A percentile compares a stretch with the other conserved stretches of the same genome.
phyloP scores from a whole-genome alignment of 2,329 filamentous ascomycete genomes.

The Phaeosphaeriaceae sp. region DNA sequence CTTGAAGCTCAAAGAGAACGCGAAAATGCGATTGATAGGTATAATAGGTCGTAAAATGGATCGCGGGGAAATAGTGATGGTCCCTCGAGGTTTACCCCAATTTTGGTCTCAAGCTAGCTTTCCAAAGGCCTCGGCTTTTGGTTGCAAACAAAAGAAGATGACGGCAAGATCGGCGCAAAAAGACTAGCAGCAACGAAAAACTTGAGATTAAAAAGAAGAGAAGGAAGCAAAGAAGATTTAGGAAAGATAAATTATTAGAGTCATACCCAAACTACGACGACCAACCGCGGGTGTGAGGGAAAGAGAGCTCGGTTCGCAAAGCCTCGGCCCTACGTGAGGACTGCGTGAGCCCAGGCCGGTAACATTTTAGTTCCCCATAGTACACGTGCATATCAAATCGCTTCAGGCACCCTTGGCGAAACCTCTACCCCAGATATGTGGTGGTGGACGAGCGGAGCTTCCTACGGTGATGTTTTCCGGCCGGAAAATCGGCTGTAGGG shows the following conservation, averaged over 20 bases:
- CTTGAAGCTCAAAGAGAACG: constrained; percentile 9
- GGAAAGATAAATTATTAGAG: constrained; percentile 27
- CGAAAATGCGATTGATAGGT: not conserved
- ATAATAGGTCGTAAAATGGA: not conserved
- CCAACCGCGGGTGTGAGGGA: constrained; percentile 44
- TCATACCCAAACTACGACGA: constrained; percentile 24
- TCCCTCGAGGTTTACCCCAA: constrained; percentile 13
- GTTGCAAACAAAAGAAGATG: constrained; percentile 21
- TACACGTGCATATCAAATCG: constrained; percentile 24
- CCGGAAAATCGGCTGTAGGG: constrained; percentile 35
- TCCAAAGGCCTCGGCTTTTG: constrained; percentile 20
- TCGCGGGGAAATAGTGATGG: constrained; percentile 4
- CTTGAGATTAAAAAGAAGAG: constrained; percentile 5
- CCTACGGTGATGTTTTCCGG: constrained; percentile 31
- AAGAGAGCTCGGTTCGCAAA: constrained; percentile 29
- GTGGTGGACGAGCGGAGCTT: constrained; percentile 46
- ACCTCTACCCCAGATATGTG: constrained; percentile 39
- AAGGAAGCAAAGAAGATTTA: constrained; percentile 8
- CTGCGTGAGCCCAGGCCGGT: constrained; percentile 32
- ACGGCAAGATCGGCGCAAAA: not conserved
- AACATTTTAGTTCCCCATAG: constrained; percentile 16
- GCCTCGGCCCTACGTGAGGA: constrained; percentile 39
- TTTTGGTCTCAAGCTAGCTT: constrained; percentile 26
- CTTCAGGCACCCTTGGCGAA: constrained; percentile 26
- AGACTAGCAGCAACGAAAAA: constrained; percentile 9